Conservation (phyloP, 257 asterid species). For the Solanum dulcamara region DNA sequence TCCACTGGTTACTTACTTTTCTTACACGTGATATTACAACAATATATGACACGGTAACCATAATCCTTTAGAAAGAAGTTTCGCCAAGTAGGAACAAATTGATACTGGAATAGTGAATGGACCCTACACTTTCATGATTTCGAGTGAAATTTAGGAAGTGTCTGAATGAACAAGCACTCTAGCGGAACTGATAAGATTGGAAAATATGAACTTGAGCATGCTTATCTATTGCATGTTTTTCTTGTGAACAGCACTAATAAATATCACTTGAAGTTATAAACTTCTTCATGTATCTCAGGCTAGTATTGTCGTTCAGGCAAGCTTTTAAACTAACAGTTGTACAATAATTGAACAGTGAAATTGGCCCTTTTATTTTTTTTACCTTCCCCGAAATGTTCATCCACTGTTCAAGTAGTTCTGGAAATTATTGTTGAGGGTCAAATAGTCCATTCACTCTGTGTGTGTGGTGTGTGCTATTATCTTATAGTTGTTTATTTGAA, state of each 20-base stretch:
- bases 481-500: not conserved
- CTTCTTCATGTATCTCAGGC: not conserved
- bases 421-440: not conserved
- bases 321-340: not conserved
- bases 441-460: not conserved
- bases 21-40: not conserved
- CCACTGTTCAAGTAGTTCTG: not conserved
- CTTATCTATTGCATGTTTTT: not conserved
- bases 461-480: not conserved
- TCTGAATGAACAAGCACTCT: not conserved
- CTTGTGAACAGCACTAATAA: not conserved
- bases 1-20: not conserved
- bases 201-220: not conserved
- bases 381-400: not conserved
- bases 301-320: not conserved
- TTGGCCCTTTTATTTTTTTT: not conserved
- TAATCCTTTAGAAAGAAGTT: not conserved
- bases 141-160: not conserved
- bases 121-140: not conserved
- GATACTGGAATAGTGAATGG: not conserved
- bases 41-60: not conserved
- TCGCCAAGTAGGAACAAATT: not conserved
- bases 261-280: not conserved
- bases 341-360: not conserved
- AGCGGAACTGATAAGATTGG: not conserved